Base-by-base conservation (phyloP, 2,329 filamentous ascomycete species). In the Ilyonectria robusta region DNA sequence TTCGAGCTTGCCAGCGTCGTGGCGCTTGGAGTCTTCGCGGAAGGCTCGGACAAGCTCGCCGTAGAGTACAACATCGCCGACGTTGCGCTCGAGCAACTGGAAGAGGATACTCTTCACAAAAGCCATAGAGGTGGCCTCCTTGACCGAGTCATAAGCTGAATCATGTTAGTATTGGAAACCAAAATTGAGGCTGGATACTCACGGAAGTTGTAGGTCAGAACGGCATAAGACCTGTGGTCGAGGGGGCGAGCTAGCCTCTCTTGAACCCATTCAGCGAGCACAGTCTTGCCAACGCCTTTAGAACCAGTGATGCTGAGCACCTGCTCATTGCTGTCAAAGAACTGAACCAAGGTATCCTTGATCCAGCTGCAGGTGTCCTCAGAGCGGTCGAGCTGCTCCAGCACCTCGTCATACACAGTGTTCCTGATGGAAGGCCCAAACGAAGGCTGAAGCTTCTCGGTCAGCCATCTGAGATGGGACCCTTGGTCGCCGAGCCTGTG, bases 321-420 rank as follows among this genome's bases (percentile, higher is more conserved):
- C 51, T 79, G 79, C 4, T 81, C 77, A 1, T 73, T 71, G 54
- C 78, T 75, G 17, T 76, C 66, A 17, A 82, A 72, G 65, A 82
- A 83, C 6, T 81, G 77, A 1, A 75, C 67, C 3, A 83, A 70
- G 31, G 76, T 74, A 2, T 71, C 72, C 65, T 80, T 78, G 51
- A 83, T 72, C 81, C 81, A 83, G 42, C 79, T 75, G 64, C 81
- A 83, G 1, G 81, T 82, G 50, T 80, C 81, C 31, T 83, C 81
- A 0, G 80, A 77, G 0, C 81, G 78, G 40, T 80, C 76, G 17
- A 80, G 76, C 54, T 78, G 80, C 48, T 82, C 80, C 3, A 77
- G 71, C 4, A 82, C 76, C 50, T 81, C 78, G 7, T 78, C 78
- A 21, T 82, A 82, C 1, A 76, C 35, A 4, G 65, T 67, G 48